phyloP scores from a whole-genome alignment of 768 basidiomycete species.

The Sistotremastrum suecicum region DNA sequence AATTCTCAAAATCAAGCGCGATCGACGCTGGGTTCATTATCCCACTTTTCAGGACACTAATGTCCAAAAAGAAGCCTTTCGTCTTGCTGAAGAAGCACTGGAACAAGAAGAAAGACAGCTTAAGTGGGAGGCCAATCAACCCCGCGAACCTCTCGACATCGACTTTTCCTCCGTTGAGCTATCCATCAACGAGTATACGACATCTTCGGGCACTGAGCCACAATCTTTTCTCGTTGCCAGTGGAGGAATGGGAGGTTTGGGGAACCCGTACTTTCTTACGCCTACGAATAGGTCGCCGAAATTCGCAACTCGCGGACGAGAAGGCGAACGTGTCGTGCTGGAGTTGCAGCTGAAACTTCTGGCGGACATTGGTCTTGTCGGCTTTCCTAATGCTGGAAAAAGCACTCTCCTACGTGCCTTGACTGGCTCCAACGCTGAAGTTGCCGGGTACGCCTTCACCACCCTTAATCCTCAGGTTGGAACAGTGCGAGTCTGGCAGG shows the following conservation, averaged over 20 bases:
- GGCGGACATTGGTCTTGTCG: slow-evolving; percentile 92
- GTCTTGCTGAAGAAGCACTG: slow-evolving; percentile 50
- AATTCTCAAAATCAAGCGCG: slow-evolving; percentile 44
- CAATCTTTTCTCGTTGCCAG: slow-evolving; percentile 37
- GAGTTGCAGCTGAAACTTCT: slow-evolving; percentile 84
- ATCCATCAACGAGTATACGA: slow-evolving; percentile 47
- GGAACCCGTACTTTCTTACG: slow-evolving; percentile 77
- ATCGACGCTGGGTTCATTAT: slow-evolving; percentile 68
- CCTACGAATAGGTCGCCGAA: slow-evolving; percentile 66
- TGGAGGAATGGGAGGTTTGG: slow-evolving; percentile 73
- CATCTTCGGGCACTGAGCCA: slow-evolving; percentile 41
- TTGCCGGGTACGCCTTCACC: slow-evolving; percentile 89
- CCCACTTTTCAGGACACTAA: slow-evolving; percentile 53
- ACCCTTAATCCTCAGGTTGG: slow-evolving; percentile 91
- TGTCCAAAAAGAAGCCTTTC: slow-evolving; percentile 47
- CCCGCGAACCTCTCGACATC: slow-evolving; percentile 16
- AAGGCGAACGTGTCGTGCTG: slow-evolving; percentile 69
- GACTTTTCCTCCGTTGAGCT: slow-evolving; percentile 17
- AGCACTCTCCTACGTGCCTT: slow-evolving; percentile 85
- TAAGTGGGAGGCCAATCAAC: slow-evolving; percentile 30
- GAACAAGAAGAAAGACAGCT: slow-evolving; percentile 50
- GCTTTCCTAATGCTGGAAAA: slow-evolving; percentile 90
- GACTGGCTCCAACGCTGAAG: slow-evolving; percentile 73
- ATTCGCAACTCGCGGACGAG: slow-evolving; percentile 66
- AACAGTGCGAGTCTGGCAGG: slow-evolving; percentile 70